phyloP scores from a whole-genome alignment of 2,329 filamentous ascomycete species.

The Leptographium procerum region DNA sequence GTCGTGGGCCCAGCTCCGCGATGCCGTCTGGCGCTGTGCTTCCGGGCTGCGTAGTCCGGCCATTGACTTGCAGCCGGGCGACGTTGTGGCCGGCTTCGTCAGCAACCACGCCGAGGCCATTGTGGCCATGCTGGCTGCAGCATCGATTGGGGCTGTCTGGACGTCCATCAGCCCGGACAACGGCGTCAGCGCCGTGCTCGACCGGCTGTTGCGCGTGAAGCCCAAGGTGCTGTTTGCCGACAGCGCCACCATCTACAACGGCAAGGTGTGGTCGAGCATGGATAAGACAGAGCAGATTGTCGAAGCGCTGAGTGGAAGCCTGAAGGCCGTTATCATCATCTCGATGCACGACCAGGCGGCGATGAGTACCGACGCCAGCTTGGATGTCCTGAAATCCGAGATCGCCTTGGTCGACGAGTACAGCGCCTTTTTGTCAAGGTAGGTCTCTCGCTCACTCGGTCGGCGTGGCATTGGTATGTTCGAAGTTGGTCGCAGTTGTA shows the following conservation, averaged over 20 bases:
- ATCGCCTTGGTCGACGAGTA: conserved; percentile 33
- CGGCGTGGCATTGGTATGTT: background rate
- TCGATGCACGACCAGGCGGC: conserved; percentile 34
- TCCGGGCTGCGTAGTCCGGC: conserved; percentile 48
- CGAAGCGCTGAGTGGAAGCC: conserved; percentile 51
- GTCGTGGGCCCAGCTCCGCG: conserved; percentile 71
- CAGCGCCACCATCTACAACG: conserved; percentile 83
- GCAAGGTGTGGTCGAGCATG: conserved; percentile 71
- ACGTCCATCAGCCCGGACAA: conserved; percentile 88
- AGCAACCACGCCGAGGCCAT: conserved; percentile 84
- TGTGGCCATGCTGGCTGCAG: conserved; percentile 75
- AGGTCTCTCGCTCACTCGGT: background rate
- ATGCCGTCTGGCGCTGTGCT: conserved; percentile 64
- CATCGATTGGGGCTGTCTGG: conserved; percentile 80
- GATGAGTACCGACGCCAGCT: conserved; percentile 24
- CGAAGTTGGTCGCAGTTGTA: background rate
- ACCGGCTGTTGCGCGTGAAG: conserved; percentile 74
- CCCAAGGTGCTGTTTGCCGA: conserved; percentile 78
- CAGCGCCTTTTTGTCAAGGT: conserved; percentile 30
- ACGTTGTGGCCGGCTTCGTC: conserved; percentile 62
- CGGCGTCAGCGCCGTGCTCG: conserved; percentile 80
- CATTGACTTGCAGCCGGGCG: conserved; percentile 44
- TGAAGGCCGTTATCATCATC: conserved; percentile 63
- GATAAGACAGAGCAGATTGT: conserved; percentile 72
- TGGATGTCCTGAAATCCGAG: conserved; percentile 28